phyloP scores from a whole-genome alignment of 768 basidiomycete species.

The Paxillus rubicundulus region DNA sequence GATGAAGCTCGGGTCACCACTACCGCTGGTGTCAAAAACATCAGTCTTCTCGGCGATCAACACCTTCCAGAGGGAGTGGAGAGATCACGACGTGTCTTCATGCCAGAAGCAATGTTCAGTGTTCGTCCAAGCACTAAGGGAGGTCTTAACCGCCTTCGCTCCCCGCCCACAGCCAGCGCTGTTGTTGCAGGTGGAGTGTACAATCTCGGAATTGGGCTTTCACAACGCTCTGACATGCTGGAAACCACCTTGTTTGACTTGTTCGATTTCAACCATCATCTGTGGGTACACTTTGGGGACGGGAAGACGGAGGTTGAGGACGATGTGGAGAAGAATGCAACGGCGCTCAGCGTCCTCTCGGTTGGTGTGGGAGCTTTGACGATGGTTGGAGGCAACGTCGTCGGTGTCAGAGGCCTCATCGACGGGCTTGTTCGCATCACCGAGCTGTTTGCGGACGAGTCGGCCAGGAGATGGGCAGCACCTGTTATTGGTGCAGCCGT shows the following conservation, averaged over 20 bases:
- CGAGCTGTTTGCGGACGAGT: conserved; percentile 79
- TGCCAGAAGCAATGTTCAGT: conserved; percentile 98
- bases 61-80: conserved; percentile 83
- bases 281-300: conserved; percentile 69
- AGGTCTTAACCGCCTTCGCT: conserved; percentile 37
- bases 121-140: conserved; percentile 43
- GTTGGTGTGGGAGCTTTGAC: conserved; percentile 84
- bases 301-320: conserved; percentile 29
- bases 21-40: conserved; percentile 58
- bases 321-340: conserved; percentile 44
- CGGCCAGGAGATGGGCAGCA: conserved; percentile 80
- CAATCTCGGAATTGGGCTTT: conserved; percentile 82
- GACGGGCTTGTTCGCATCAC: conserved; percentile 74
- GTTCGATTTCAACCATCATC: conserved; percentile 80
- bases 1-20: conserved; percentile 77
- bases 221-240: conserved; percentile 71
- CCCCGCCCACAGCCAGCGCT: conserved; percentile 37
- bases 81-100: conserved; percentile 79
- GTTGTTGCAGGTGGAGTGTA: conserved; percentile 75
- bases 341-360: conserved; percentile 68
- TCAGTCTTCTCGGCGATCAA: conserved; percentile 67
- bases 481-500: conserved; percentile 79
- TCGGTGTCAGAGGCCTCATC: conserved; percentile 73
- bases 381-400: conserved; percentile 80
- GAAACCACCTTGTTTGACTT: conserved; percentile 82